These are phyloP conservation scores for Neckera pumila DNA, from an alignment of 225 moss, liverwort and hornwort genomes.

Conservation along the genomic window DNA sequence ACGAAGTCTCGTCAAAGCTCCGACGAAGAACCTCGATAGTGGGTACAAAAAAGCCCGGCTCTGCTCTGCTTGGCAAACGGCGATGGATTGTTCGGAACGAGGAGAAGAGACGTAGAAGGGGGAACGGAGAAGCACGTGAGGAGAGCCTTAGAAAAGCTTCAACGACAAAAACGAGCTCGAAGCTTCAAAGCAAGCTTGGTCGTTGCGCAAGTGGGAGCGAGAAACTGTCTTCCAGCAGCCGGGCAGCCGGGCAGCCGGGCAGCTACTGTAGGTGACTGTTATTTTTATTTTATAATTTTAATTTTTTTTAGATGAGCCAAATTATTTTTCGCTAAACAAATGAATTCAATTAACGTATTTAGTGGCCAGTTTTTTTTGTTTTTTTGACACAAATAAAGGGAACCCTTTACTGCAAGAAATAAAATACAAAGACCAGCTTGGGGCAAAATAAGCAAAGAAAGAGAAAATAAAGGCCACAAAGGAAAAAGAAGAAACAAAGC, in stretches of 20 bases:
- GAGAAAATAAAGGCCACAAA: no score
- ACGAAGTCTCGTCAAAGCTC: not conserved
- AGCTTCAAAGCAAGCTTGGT: not conserved
- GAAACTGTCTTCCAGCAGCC: not conserved
- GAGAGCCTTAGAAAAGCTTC: not conserved
- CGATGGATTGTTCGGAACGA: not conserved
- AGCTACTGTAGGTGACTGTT: no score
- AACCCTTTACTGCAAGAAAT: no score
- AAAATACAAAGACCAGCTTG: no score
- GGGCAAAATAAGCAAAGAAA: no score
- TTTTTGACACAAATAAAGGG: no score
- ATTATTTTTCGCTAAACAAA: not conserved
- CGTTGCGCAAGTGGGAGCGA: not conserved
- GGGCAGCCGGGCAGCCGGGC: not conserved
- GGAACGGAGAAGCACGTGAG: not conserved
- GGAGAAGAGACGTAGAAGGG: not conserved
- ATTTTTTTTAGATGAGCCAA: no score
- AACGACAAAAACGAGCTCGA: not conserved
- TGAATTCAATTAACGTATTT: no score
- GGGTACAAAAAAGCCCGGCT: not conserved
- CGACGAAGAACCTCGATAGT: not conserved
- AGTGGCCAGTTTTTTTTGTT: no score
- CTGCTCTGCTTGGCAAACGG: not conserved
- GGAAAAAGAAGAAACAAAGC: no score
- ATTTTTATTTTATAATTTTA: no score